Percentiles rank a stretch among this genome's conserved stretches.
phyloP scores from a whole-genome alignment of 2,329 filamentous ascomycete species.

The Tolypocladium endophyticum region DNA sequence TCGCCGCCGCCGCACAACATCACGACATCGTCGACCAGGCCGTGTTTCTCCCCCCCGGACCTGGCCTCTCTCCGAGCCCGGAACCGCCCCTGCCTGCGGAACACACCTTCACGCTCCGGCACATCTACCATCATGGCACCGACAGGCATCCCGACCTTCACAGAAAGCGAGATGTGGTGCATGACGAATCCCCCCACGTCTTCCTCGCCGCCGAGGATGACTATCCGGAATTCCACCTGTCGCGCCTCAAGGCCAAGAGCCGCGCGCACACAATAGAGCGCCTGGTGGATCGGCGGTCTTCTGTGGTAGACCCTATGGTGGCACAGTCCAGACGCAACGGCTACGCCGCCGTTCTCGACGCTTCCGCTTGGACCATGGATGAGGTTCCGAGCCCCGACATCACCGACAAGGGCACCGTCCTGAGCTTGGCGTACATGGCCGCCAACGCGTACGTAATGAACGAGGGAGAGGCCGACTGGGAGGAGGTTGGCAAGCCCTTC shows the following conservation, averaged over 20 bases:
- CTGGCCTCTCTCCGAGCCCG: slow-evolving; percentile 27
- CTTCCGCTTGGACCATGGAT: slow-evolving; percentile 75
- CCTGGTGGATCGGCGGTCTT: slow-evolving; percentile 65
- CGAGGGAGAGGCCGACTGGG: slow-evolving; percentile 66
- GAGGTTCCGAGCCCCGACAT: slow-evolving; percentile 70
- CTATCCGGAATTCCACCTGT: slow-evolving; percentile 37
- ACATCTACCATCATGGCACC: slow-evolving; percentile 88
- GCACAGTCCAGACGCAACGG: slow-evolving; percentile 60
- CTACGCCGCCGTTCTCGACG: slow-evolving; percentile 54
- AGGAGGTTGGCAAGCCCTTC: slow-evolving; percentile 67
- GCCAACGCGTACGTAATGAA: slow-evolving; percentile 78
- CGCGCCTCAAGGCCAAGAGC: slow-evolving; percentile 52
- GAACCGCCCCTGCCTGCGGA: slow-evolving; percentile 38
- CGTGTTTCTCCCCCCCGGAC: slow-evolving; percentile 29
- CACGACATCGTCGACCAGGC: slow-evolving; percentile 27
- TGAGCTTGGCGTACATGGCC: slow-evolving; percentile 80
- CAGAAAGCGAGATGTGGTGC: slow-evolving; percentile 58
- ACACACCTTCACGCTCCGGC: slow-evolving; percentile 61
- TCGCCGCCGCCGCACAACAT: slow-evolving; percentile 22
- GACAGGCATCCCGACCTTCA: slow-evolving; percentile 69
- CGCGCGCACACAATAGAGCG: slow-evolving; percentile 63
- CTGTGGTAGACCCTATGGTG: slow-evolving; percentile 69
- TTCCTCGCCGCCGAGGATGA: slow-evolving; percentile 53
- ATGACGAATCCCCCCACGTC: slow-evolving; percentile 38
- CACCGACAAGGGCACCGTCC: slow-evolving; percentile 72